Evolutionary conservation across 1,284 basidiomycete genomes (phyloP), one percentile per base, ranked within the genome.

Genomic region (Malassezia globosa): DNA sequence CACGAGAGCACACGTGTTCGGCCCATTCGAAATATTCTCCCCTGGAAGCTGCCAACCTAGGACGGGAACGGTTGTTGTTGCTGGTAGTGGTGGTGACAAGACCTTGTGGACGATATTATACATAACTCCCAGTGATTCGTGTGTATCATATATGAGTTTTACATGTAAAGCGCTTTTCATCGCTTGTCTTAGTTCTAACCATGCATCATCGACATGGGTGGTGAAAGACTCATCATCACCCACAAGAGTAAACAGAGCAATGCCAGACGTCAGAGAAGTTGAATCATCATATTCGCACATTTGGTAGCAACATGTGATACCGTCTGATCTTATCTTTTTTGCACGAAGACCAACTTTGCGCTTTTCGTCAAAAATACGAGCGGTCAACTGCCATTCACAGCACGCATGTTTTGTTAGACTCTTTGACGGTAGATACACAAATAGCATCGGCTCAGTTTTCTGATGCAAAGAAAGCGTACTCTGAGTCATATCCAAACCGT

Each of bases 371-470:
- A 21, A 35, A 21, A 25, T 27, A 14, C 16, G 57, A 3, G 56
- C 65, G 4, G 63, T 64, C 10, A 71, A 25, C 48, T 71, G 68
- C 68, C 68, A 71, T 22, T 69, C 68, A 25, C 65, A 48, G 6
- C 26, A 27, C 0, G 68, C 65, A 10, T 54, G 43, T 21, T 60
- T 26, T 4, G 68, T 66, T 31, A 71, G 37, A 0, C 47, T 45
- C 0, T 34, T 54, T 5, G 22, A 19, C 1, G 58, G 55, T 1
- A 71, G 37, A 4, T 46, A 39, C 5, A 54, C 60, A 21, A 56
- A 58, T 4, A 66, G 46, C 31, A 66, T 51, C 4, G 66, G 66
- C 0, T 54, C 18, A 2, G 33, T 21, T 1, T 19, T 14, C 10
- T 53, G 51, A 33, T 37, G 44, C 5, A 47, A 1, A 45, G 55